These are phyloP conservation scores for Pochonia chlamydosporia DNA, from an alignment of 2,329 filamentous ascomycete species.

Conservation along the genomic window DNA sequence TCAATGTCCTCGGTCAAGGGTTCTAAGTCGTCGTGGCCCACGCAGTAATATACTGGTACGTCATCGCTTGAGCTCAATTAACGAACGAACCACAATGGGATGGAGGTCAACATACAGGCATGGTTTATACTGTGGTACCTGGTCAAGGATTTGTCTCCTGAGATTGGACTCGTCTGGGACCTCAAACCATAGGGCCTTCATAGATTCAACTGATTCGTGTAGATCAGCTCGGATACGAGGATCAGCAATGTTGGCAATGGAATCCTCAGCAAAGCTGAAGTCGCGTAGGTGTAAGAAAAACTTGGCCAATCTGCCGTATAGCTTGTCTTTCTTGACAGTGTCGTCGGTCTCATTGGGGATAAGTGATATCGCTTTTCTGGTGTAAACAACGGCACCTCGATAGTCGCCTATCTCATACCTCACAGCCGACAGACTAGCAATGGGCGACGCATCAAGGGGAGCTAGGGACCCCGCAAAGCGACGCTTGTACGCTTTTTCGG, in stretches of 20 bases:
- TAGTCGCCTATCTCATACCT: slow-evolving; percentile 7
- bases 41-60: not conserved
- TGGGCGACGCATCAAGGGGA: slow-evolving; percentile 1
- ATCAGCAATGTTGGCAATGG: not conserved
- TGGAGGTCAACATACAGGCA: not conserved
- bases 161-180: not conserved
- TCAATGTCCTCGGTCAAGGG: not conserved
- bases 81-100: not conserved
- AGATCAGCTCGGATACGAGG: not conserved
- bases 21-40: not conserved
- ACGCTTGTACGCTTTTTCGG: slow-evolving; percentile 5
- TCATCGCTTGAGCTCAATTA: not conserved
- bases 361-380: not conserved
- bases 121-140: not conserved
- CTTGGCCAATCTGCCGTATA: not conserved
- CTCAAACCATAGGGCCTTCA: not conserved
- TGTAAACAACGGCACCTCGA: slow-evolving; percentile 4
- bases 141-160: not conserved
- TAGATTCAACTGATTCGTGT: not conserved
- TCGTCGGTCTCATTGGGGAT: not conserved
- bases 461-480: slow-evolving; percentile 3
- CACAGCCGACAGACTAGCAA: slow-evolving; percentile 7
- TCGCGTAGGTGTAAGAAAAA: not conserved
- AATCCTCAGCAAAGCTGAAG: not conserved
- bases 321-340: not conserved